Evolutionary conservation across 495 filamentous ascomycete species (phyloP).

Genomic region (Glonium stellatum): DNA sequence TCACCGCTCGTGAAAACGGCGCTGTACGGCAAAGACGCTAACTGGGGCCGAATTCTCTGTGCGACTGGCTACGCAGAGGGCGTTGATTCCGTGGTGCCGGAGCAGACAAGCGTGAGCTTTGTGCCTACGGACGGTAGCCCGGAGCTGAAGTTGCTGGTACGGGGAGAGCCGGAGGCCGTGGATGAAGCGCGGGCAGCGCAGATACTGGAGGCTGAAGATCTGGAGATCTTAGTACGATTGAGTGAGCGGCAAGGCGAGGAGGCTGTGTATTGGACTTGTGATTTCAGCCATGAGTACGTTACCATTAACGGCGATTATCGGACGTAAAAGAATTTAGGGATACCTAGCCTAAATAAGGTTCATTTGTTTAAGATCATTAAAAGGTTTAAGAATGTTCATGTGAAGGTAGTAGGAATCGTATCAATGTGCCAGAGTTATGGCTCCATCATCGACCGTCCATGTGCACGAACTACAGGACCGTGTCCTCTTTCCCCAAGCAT

Average conservation of each 20-base stretch:
- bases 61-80: conserved; percentile 82
- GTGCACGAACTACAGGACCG: no score
- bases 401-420: no score
- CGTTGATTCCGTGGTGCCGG: conserved; percentile 61
- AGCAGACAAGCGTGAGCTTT: conserved; percentile 87
- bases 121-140: conserved; percentile 75
- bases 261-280: conserved; percentile 89
- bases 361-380: no score
- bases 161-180: conserved; percentile 88
- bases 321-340: conserved; percentile 43
- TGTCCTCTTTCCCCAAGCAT: background rate
- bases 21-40: conserved; percentile 92
- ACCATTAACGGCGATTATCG: conserved; percentile 92
- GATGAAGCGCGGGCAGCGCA: conserved; percentile 79
- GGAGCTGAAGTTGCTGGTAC: conserved; percentile 75
- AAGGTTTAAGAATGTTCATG: no score
- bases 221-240: conserved; percentile 40
- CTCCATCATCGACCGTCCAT: no score
- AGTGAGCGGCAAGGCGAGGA: conserved; percentile 49
- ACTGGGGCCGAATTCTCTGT: conserved; percentile 97
- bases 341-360: no score
- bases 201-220: conserved; percentile 72
- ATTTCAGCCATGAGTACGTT: conserved; percentile 96
- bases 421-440: no score
- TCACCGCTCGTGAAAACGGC: conserved; percentile 96